Evolutionary conservation across 2,329 filamentous ascomycete species (phyloP), one percentile per base, ranked within the genome.

Genomic region (Myotisia sp.): DNA sequence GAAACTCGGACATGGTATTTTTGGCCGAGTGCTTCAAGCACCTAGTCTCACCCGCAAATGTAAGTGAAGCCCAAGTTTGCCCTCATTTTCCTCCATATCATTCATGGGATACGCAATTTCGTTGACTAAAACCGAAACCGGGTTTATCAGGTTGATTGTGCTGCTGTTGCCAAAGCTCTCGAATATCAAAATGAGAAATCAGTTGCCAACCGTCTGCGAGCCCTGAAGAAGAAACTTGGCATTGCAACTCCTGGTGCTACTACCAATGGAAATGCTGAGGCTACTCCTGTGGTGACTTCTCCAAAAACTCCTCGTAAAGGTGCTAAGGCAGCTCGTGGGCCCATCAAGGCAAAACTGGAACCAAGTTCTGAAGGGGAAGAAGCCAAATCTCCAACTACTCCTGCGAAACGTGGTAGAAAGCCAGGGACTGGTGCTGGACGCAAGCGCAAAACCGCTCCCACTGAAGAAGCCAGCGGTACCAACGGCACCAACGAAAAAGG

Each of bases 141-240:
- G n/a, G 6, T n/a, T 18, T 23, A 12, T 3, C 27, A 54, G 52
- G 43, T 55, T 12, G 49, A 53, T 20, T 38, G 52, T 14, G 22
- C 20, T 10, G 42, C 41, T 2, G 49, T 54, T 8, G 49, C 46
- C 5, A 28, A 37, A 6, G 41, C 42, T 0, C 22, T 56, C 5
- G 42, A 41, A 1, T 54, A 55, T 35, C 45, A 34, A 33, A 54
- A 54, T 33, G 37, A 43, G 8, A 38, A 30, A 5, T 53, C 48
- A 0, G 47, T 47, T 5, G 45, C 40, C 2, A 56, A 55, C 32
- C 45, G 52, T 8, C 46, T 50, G 19, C 39, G 47, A 13, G 16
- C 30, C 1, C 19, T 56, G 6, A 43, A 45, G 13, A 52, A 51
- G 31, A 44, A 44, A 10, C 47, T 48, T 27, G 33, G 29, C 12